These are phyloP conservation scores for Wickerhamomyces silvicola DNA, from an alignment of 805 yeast species.

Conservation along the genomic window DNA sequence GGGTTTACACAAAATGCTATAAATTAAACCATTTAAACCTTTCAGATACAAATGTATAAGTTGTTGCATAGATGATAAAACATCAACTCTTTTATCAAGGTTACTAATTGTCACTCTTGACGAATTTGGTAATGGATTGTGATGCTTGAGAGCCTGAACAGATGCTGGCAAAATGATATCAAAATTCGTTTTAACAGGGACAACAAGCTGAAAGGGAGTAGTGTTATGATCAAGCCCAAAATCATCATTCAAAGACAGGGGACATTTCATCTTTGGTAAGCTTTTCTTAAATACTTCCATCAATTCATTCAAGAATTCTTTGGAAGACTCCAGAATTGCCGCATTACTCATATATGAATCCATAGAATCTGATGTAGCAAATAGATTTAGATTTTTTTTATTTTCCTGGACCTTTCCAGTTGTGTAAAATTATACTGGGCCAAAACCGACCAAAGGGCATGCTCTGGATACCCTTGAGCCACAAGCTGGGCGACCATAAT, in stretches of 20 bases:
- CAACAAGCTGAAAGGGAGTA: constrained; percentile 50
- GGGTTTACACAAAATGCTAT: constrained; percentile 74
- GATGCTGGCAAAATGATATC: constrained; percentile 57
- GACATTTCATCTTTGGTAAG: constrained; percentile 8
- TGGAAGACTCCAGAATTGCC: constrained; percentile 14
- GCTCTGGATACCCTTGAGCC: constrained; percentile 64
- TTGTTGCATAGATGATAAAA: constrained; percentile 77
- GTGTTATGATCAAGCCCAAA: constrained; percentile 34
- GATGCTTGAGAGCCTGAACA: constrained; percentile 32
- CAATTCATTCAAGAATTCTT: constrained; percentile 22
- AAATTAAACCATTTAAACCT: constrained; percentile 74
- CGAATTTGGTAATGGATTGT: constrained; percentile 39
- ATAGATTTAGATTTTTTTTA: constrained; percentile 31
- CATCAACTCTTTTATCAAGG: constrained; percentile 61
- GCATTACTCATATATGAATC: constrained; percentile 12
- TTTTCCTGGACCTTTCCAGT: constrained; percentile 38
- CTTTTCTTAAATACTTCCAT: constrained; percentile 21
- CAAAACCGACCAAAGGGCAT: constrained; percentile 78
- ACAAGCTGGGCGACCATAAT: constrained; percentile 51
- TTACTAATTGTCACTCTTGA: constrained; percentile 47
- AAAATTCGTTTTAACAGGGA: constrained; percentile 69
- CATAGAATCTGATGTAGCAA: constrained; percentile 20
- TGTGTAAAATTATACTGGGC: constrained; percentile 61
- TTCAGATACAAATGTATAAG: constrained; percentile 72
- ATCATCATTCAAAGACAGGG: constrained; percentile 29